Conservation (phyloP, 75 land plant species). For the Ceratopteris richardii region DNA sequence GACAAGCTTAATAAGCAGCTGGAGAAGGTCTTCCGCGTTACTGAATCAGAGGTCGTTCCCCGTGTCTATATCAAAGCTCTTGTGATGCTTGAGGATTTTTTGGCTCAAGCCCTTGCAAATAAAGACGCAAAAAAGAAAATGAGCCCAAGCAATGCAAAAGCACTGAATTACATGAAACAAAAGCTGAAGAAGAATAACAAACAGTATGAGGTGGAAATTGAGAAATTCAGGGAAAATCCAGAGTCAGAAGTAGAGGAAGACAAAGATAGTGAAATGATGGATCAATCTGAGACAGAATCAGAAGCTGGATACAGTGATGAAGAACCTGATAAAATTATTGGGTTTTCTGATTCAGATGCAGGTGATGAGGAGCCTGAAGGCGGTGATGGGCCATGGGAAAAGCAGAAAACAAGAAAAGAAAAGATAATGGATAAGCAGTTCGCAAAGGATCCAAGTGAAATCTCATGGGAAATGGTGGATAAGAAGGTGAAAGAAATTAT, state of each 20-base stretch:
- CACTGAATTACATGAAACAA: slow-evolving; percentile 84
- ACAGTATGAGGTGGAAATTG: slow-evolving; percentile 63
- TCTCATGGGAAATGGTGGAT: slow-evolving; percentile 84
- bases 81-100: slow-evolving; percentile 78
- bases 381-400: slow-evolving; percentile 45
- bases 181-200: slow-evolving; percentile 88
- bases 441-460: slow-evolving; percentile 72
- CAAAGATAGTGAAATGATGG: slow-evolving; percentile 27
- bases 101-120: slow-evolving; percentile 55
- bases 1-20: slow-evolving; percentile 89
- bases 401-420: slow-evolving; percentile 34
- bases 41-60: slow-evolving; percentile 57
- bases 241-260: slow-evolving; percentile 51
- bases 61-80: slow-evolving; percentile 72
- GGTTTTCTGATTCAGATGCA: slow-evolving; percentile 22
- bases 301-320: slow-evolving; percentile 25
- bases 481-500: slow-evolving; percentile 82
- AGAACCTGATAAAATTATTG: slow-evolving; percentile 17
- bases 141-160: slow-evolving; percentile 83
- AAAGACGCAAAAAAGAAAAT: slow-evolving; percentile 92
- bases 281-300: slow-evolving; percentile 20
- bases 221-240: slow-evolving; percentile 58
- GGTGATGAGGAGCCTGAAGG: slow-evolving; percentile 35
- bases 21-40: slow-evolving; percentile 76
- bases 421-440: slow-evolving; percentile 59